A percentile compares a stretch with the other conserved stretches of the same genome.
Evolutionary conservation across 495 filamentous ascomycete species (phyloP).

Genomic region (Astrothelium macrocarpum): DNA sequence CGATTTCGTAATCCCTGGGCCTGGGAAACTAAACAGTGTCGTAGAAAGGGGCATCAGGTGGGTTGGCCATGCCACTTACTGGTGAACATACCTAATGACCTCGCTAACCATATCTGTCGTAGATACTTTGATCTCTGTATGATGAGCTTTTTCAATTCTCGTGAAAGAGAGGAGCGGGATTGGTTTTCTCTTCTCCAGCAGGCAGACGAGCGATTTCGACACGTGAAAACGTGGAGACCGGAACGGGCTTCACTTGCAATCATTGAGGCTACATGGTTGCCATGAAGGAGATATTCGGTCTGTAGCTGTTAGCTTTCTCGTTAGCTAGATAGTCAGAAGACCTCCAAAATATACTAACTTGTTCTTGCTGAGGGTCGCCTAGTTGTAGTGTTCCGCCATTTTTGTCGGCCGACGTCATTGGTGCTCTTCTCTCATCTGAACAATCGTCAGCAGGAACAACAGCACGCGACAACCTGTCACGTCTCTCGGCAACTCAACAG

Average conservation of each 20-base stretch:
- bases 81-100: not conserved
- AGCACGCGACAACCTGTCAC: not conserved
- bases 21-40: not conserved
- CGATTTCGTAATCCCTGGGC: constrained; percentile 38
- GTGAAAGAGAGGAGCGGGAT: not conserved
- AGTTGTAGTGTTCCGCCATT: no score
- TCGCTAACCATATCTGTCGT: not conserved
- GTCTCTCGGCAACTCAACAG: not conserved
- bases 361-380: no score
- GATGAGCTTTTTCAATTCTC: not conserved
- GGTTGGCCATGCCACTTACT: not conserved
- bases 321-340: no score
- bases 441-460: not conserved
- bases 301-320: no score
- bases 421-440: not conserved
- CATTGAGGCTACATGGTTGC: not conserved
- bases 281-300: no score
- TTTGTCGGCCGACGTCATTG: no score
- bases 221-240: not conserved
- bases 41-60: not conserved
- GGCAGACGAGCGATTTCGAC: not conserved
- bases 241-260: not conserved
- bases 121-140: not conserved
- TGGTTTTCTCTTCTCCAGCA: not conserved
- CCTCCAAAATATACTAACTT: no score